phyloP scores from a whole-genome alignment of 2,329 filamentous ascomycete species.

The Dothistroma pini region DNA sequence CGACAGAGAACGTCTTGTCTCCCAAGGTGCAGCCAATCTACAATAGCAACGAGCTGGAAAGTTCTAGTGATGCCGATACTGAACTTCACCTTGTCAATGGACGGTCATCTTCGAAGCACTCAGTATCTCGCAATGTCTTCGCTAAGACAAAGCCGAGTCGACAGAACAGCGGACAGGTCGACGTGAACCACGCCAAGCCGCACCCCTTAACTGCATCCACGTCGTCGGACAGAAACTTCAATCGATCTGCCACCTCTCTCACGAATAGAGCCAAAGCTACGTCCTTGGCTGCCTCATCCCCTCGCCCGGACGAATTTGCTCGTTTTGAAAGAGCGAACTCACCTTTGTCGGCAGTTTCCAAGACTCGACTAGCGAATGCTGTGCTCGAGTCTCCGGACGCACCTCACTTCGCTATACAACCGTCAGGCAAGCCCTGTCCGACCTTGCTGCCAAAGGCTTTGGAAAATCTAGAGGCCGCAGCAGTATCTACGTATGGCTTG shows the following conservation, averaged over 20 bases:
- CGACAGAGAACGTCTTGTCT: constrained; percentile 87
- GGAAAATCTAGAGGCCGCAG: constrained; percentile 87
- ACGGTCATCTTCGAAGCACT: constrained; percentile 33
- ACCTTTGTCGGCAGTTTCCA: constrained; percentile 29
- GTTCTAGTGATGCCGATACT: constrained; percentile 35
- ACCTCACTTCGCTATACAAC: constrained; percentile 51
- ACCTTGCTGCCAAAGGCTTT: constrained; percentile 71
- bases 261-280: constrained; percentile 19
- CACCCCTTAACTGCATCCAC: constrained; percentile 32
- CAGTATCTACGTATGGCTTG: constrained; percentile 79
- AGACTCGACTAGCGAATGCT: constrained; percentile 23
- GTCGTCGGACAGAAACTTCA: constrained; percentile 28
- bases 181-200: constrained; percentile 28
- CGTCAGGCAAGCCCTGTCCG: constrained; percentile 54
- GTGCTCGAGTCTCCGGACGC: constrained; percentile 14
- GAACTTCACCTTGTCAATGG: constrained; percentile 35
- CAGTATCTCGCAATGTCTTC: constrained; percentile 21
- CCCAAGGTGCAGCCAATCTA: constrained; percentile 35
- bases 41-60: constrained; percentile 29
- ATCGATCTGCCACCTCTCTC: constrained; percentile 26
- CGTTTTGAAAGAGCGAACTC: constrained; percentile 24
- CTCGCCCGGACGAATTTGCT: constrained; percentile 21
- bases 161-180: constrained; percentile 40
- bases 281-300: constrained; percentile 27
- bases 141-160: constrained; percentile 34